These are phyloP conservation scores for Termitomyces eurrhizus DNA, from an alignment of 768 basidiomycete species.

Conservation along the genomic window DNA sequence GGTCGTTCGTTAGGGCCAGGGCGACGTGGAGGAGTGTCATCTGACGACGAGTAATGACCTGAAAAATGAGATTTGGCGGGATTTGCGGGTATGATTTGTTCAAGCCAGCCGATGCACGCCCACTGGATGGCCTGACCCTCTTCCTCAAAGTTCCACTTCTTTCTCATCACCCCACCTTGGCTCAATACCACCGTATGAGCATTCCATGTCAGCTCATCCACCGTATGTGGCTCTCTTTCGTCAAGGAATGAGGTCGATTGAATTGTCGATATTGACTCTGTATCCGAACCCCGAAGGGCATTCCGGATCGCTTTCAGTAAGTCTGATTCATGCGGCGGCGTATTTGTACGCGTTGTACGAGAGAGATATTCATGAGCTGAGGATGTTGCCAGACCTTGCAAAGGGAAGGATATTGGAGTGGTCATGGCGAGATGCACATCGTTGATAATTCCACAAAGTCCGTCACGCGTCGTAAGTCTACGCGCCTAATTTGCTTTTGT, in stretches of 20 bases:
- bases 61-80: conserved; percentile 24
- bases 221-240: conserved; percentile 38
- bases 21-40: conserved; percentile 23
- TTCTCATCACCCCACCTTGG: conserved; percentile 62
- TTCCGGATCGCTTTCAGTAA: conserved; percentile 55
- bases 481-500: conserved; percentile 9
- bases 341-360: conserved; percentile 19
- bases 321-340: conserved; percentile 27
- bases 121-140: conserved; percentile 74
- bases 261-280: conserved; percentile 36
- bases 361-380: conserved; percentile 41
- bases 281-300: conserved; percentile 55
- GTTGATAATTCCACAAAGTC: background rate
- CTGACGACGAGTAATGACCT: conserved; percentile 29
- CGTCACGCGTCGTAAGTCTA: conserved; percentile 7
- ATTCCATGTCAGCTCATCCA: conserved; percentile 72
- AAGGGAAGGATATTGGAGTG: conserved; percentile 29
- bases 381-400: conserved; percentile 39
- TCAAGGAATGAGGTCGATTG: conserved; percentile 39
- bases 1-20: conserved; percentile 27
- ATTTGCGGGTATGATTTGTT: conserved; percentile 37
- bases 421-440: conserved; percentile 10
- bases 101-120: conserved; percentile 74
- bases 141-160: conserved; percentile 71
- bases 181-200: conserved; percentile 57